phyloP scores from a whole-genome alignment of 2,329 filamentous ascomycete species.

The Fusarium mangiferae region DNA sequence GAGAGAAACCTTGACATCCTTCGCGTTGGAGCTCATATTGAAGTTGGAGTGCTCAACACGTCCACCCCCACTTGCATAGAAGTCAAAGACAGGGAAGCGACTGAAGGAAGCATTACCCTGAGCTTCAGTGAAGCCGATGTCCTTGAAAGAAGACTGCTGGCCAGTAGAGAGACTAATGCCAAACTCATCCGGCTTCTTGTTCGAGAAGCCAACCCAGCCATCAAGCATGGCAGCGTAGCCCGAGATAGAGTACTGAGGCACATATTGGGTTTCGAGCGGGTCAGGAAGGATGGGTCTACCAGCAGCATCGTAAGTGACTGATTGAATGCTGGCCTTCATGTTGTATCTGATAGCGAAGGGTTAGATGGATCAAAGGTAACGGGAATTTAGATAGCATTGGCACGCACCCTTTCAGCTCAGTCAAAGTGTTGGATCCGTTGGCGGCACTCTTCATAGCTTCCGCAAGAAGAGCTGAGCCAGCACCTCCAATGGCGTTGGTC shows the following conservation, averaged over 20 bases:
- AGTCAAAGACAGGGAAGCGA: background rate
- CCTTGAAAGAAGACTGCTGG: background rate
- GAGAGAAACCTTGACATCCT: background rate
- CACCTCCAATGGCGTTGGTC: background rate
- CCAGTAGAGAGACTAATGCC: background rate
- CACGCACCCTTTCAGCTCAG: background rate
- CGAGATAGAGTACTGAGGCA: background rate
- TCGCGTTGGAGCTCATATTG: background rate
- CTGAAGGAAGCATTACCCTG: background rate
- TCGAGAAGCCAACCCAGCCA: background rate
- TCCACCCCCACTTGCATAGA: background rate
- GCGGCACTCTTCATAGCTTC: background rate
- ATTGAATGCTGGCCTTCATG: background rate
- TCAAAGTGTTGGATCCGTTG: background rate
- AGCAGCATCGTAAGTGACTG: background rate
- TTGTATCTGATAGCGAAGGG: too few species aligned
- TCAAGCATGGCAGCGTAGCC: background rate
- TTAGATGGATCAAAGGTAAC: too few species aligned
- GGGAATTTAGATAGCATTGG: too few species aligned
- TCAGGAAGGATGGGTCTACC: background rate
- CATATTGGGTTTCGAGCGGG: background rate
- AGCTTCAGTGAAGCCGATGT: background rate
- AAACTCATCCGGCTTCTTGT: background rate
- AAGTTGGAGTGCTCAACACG: background rate
- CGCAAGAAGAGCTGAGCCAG: background rate